These are phyloP conservation scores for Colletotrichum aenigma DNA, from an alignment of 2,329 filamentous ascomycete genomes.

Conservation along the genomic window DNA sequence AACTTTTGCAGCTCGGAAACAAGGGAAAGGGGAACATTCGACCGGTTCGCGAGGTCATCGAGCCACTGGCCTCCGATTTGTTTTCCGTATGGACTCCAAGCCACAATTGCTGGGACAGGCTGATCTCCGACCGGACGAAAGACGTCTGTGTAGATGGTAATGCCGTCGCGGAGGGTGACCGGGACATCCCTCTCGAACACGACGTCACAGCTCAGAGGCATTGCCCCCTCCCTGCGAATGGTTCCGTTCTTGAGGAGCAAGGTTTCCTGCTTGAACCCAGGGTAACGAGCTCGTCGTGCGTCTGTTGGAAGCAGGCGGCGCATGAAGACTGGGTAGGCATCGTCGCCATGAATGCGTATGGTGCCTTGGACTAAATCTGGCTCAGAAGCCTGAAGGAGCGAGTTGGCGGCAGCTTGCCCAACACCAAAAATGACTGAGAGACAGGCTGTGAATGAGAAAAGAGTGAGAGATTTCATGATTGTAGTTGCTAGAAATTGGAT, in stretches of 20 bases:
- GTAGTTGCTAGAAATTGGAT: neutral
- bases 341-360: neutral
- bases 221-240: neutral
- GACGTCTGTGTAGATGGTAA: neutral
- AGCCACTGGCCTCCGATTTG: neutral
- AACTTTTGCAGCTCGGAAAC: neutral
- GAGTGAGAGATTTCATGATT: neutral
- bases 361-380: neutral
- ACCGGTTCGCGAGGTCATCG: neutral
- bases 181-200: neutral
- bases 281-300: neutral
- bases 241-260: neutral
- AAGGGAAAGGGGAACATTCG: neutral
- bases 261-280: neutral
- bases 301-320: neutral
- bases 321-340: neutral
- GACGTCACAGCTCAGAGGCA: neutral
- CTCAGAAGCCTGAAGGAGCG: neutral
- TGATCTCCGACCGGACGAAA: neutral
- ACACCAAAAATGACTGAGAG: neutral
- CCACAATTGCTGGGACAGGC: neutral
- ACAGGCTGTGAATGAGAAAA: neutral
- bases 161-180: neutral
- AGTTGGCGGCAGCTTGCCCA: neutral
- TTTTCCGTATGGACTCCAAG: neutral